phyloP scores from a whole-genome alignment of 257 asterid species.

The Solanum chmielewskii region DNA sequence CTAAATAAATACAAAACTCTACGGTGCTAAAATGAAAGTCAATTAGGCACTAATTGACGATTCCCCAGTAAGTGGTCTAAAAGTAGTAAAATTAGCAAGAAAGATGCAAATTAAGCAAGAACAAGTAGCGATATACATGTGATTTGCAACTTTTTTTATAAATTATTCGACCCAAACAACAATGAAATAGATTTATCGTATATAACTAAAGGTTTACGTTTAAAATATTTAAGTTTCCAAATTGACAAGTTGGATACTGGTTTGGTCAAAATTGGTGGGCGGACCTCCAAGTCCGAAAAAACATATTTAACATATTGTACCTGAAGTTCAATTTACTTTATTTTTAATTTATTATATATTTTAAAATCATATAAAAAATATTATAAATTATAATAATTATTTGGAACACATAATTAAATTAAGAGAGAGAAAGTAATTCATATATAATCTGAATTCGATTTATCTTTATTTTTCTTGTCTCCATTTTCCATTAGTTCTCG shows the following conservation, averaged over 20 bases:
- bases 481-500: too few species aligned
- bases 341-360: too few species aligned
- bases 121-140: neutral
- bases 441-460: too few species aligned
- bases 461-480: neutral
- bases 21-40: neutral
- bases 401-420: neutral
- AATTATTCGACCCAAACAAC: neutral
- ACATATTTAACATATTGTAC: neutral
- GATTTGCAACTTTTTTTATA: too few species aligned
- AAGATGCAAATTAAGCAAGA: neutral
- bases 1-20: neutral
- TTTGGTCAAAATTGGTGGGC: neutral
- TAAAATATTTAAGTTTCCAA: neutral
- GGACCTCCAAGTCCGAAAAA: neutral
- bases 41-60: neutral
- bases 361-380: too few species aligned
- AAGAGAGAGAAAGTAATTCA: neutral
- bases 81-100: neutral
- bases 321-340: neutral
- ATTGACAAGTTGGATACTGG: neutral
- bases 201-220: neutral
- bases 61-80: too few species aligned
- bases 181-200: neutral
- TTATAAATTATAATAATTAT: too few species aligned